Base-by-base conservation (phyloP, 495 filamentous ascomycete species). In the Penicillium riverlandense region DNA sequence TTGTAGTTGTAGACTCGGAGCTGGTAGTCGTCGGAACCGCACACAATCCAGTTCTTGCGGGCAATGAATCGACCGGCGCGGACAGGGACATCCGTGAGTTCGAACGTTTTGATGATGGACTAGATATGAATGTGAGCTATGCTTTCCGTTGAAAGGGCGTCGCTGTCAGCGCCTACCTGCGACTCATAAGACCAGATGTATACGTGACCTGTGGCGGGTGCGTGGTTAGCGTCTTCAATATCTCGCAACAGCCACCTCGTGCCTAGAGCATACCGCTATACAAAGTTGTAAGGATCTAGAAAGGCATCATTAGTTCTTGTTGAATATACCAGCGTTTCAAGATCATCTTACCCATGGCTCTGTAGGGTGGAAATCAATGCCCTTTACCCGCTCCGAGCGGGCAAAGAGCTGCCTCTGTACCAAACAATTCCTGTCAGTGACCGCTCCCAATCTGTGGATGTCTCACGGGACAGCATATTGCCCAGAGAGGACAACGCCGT, bases 111-210 rank as follows among this genome's bases (percentile, higher is more conserved):
- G 66, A 99, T 88, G 49, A 99, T 90, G 28, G 88, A 84, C 76
- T 84, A 55, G 11, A 43, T 11, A 45, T 0, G 3, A 27, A 32
- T 14, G 16, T 57, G 11, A 55, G 57, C 8, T 45, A n/a, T 22
- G 37, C 29, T 37, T 45, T 5, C 14, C n/a, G 8, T 12, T 33
- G n/a, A 10, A 11, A 8, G 11, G 8, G 16, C 29, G 13, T 35
- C 2, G 15, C n/a, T 16, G 8, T 32, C 32, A 13, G 11, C 22
- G 30, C 65, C 44, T 68, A 82, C 79, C 68, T 95, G 94, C 38
- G 90, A 90, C 67, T 96, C 92, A 70, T 95, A 96, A 8, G 90
- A 96, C 94, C 92, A 99, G 60, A 99, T 96, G 72, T 97, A 91
- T 59, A 95, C 94, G 76, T 97, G 92, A 68, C 91, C 83, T 89